These are phyloP conservation scores for Lentinus tigrinus DNA, from an alignment of 768 basidiomycete genomes.

Conservation along the genomic window DNA sequence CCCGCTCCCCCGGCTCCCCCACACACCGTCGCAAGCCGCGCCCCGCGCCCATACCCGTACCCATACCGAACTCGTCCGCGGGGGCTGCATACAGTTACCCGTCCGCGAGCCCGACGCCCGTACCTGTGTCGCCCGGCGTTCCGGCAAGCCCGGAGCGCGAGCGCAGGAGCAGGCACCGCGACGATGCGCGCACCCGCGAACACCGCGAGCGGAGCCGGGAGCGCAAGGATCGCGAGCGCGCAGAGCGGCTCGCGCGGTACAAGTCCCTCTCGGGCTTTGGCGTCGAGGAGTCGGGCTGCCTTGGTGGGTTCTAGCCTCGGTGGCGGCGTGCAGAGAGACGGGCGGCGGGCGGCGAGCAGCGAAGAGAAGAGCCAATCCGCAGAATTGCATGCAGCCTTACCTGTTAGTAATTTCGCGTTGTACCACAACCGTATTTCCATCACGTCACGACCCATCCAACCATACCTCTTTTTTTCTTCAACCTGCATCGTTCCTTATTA, in stretches of 20 bases:
- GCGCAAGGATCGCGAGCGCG: not conserved
- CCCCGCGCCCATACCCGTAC: conserved; percentile 13
- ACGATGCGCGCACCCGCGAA: not conserved
- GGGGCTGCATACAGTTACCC: not conserved
- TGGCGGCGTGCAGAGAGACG: no score
- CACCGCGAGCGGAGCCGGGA: not conserved
- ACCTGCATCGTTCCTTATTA: no score
- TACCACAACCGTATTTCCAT: no score
- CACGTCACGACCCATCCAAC: no score
- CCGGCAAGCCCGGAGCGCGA: conserved; percentile 20
- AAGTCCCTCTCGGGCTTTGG: conserved; percentile 3
- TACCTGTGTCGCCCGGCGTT: conserved; percentile 2
- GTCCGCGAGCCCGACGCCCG: not conserved
- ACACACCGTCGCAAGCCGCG: conserved; percentile 16
- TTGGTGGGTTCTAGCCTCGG: conserved; percentile 11
- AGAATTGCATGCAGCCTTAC: not conserved
- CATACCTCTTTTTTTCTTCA: no score
- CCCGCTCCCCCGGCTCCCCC: conserved; percentile 10
- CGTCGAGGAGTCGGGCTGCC: conserved; percentile 13
- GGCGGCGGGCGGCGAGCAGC: not conserved
- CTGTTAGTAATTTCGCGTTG: not conserved
- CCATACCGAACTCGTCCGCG: not conserved
- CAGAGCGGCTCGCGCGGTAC: conserved; percentile 5
- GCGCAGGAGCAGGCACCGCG: conserved; percentile 10
- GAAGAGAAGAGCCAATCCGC: not conserved